phyloP scores from a whole-genome alignment of 306 rosid species.

The Malus sieversii region DNA sequence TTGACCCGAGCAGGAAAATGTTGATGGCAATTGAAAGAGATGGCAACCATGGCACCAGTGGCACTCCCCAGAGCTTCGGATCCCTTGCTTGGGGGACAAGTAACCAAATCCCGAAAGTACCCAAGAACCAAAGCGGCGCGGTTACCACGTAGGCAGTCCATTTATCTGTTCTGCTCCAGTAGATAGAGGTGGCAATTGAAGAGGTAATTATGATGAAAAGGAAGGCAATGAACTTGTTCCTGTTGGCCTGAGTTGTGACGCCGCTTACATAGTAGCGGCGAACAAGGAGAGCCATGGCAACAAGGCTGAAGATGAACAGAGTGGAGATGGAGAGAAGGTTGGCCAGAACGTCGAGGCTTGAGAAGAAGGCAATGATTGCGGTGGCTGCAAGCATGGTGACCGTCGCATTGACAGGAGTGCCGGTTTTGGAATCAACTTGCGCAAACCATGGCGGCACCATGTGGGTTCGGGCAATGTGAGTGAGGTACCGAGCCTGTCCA shows the following conservation, averaged over 20 bases:
- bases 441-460: constrained; percentile 89
- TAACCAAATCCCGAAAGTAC: constrained; percentile 36
- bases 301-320: constrained; percentile 65
- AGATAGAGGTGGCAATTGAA: constrained; percentile 29
- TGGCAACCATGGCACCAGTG: constrained; percentile 75
- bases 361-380: constrained; percentile 57
- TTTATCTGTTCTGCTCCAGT: constrained; percentile 25
- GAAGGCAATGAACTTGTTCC: constrained; percentile 33
- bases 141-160: constrained; percentile 47
- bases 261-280: constrained; percentile 57
- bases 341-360: constrained; percentile 43
- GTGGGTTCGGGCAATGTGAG: constrained; percentile 85
- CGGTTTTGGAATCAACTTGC: constrained; percentile 42
- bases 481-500: constrained; percentile 79
- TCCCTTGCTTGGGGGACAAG: constrained; percentile 55
- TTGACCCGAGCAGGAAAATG: constrained; percentile 73
- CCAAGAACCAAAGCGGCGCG: constrained; percentile 45
- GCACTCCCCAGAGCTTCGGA: constrained; percentile 71
- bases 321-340: constrained; percentile 71
- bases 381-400: constrained; percentile 51
- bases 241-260: constrained; percentile 26
- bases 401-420: constrained; percentile 77
- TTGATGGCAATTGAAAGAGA: constrained; percentile 58
- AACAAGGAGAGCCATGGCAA: constrained; percentile 57
- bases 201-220: constrained; percentile 38